These are phyloP conservation scores for Teratosphaeria gauchensis DNA, from an alignment of 2,329 filamentous ascomycete species.

Conservation along the genomic window DNA sequence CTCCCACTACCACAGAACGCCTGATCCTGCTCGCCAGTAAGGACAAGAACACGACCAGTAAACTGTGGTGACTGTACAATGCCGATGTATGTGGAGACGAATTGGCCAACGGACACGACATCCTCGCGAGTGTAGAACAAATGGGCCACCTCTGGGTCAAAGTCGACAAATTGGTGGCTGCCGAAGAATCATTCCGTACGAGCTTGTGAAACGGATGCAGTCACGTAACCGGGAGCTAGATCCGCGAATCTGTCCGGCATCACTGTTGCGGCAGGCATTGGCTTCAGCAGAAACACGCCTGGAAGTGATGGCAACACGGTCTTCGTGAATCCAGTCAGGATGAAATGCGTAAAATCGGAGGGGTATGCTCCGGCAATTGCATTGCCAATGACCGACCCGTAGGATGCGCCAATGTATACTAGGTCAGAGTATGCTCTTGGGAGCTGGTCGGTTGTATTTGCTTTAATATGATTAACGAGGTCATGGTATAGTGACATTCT, in stretches of 20 bases:
- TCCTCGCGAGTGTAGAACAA: neutral
- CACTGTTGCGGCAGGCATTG: neutral
- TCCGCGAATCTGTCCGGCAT: neutral
- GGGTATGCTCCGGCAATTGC: neutral
- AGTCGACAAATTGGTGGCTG: neutral
- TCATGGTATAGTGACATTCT: neutral
- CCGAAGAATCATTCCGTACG: neutral
- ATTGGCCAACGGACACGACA: neutral
- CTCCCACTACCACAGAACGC: neutral
- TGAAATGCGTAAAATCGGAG: neutral
- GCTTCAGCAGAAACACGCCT: neutral
- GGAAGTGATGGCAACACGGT: neutral
- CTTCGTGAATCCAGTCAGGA: neutral
- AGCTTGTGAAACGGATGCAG: neutral
- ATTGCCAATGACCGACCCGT: neutral
- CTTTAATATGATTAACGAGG: neutral
- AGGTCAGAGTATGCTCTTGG: neutral
- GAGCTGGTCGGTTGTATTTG: neutral
- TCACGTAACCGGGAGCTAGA: neutral
- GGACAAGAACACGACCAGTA: neutral
- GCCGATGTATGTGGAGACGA: neutral
- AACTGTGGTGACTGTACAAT: neutral
- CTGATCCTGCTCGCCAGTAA: neutral
- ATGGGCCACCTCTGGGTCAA: neutral
- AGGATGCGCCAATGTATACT: neutral